A percentile compares a stretch with the other conserved stretches of the same genome.
These are phyloP conservation scores for Clitocybe nebularis DNA, from an alignment of 1,284 basidiomycete genomes.

Conservation along the genomic window DNA sequence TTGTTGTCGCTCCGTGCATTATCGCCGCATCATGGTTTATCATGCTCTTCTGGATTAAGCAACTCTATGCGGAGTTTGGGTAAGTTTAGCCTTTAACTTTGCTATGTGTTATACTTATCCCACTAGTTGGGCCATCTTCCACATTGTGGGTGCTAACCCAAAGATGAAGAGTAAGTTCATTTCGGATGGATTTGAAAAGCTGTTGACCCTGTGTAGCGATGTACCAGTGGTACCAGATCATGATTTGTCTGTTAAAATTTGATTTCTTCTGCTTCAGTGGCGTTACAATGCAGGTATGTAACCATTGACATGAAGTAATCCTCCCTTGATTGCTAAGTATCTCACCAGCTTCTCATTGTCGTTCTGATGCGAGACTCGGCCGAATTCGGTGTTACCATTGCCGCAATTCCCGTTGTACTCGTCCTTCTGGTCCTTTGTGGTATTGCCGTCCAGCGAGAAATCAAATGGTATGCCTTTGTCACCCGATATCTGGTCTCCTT, in stretches of 20 bases:
- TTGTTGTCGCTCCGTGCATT: conserved; percentile 52
- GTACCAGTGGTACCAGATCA: conserved; percentile 82
- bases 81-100: conserved; percentile 24
- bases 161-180: conserved; percentile 66
- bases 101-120: conserved; percentile 13
- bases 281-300: conserved; percentile 79
- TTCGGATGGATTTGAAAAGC: conserved; percentile 10
- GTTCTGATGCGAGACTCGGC: conserved; percentile 59
- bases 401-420: conserved; percentile 79
- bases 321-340: neutral
- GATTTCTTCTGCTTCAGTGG: conserved; percentile 83
- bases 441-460: conserved; percentile 70
- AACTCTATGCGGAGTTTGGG: conserved; percentile 62
- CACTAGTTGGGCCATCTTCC: conserved; percentile 78
- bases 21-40: conserved; percentile 49
- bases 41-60: conserved; percentile 51
- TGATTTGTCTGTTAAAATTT: conserved; percentile 82
- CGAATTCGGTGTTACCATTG: conserved; percentile 77
- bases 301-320: neutral
- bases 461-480: conserved; percentile 55
- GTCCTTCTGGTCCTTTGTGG: conserved; percentile 63
- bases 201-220: conserved; percentile 45
- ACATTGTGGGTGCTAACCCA: conserved; percentile 77
- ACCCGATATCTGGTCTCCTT: conserved; percentile 12
- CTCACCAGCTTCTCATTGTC: conserved; percentile 62